Conservation (phyloP, 2,329 filamentous ascomycete species). For the Arthrobotrys musiformis region DNA sequence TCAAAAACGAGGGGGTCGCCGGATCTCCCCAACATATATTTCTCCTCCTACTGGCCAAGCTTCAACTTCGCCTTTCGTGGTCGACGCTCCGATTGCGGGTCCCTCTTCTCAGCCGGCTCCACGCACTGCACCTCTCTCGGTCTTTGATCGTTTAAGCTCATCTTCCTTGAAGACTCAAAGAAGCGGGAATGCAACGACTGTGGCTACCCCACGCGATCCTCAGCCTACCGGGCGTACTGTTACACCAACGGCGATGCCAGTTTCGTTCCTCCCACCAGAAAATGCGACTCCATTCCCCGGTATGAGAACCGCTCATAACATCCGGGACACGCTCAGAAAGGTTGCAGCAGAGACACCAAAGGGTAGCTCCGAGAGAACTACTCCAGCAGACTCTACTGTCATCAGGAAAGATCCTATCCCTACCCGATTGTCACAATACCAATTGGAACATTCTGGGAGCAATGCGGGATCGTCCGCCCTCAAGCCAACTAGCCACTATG, state of each 20-base stretch:
- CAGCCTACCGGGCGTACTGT: background rate
- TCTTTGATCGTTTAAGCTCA: background rate
- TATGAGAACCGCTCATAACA: background rate
- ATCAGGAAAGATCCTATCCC: background rate
- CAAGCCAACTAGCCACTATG: too few relatives aligned
- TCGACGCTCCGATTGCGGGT: background rate
- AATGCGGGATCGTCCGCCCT: background rate
- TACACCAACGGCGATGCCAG: background rate
- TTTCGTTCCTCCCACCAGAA: background rate
- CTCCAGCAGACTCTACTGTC: slow-evolving; percentile 1
- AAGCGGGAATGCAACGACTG: background rate
- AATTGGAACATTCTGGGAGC: background rate
- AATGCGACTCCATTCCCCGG: slow-evolving; percentile 13
- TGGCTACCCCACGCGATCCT: background rate
- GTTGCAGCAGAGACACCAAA: slow-evolving; percentile 7
- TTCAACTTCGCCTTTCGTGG: background rate
- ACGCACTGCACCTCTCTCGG: background rate
- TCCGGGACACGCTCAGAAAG: slow-evolving; percentile 14
- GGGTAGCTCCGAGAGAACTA: background rate
- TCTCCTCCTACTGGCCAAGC: background rate
- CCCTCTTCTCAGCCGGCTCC: background rate
- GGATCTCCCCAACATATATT: slow-evolving; percentile 13
- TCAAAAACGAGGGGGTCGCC: background rate
- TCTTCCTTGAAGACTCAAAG: background rate
- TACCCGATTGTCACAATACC: background rate